Conservation (phyloP, 306 rosid genomes). For the Citrullus mucosospermus region DNA sequence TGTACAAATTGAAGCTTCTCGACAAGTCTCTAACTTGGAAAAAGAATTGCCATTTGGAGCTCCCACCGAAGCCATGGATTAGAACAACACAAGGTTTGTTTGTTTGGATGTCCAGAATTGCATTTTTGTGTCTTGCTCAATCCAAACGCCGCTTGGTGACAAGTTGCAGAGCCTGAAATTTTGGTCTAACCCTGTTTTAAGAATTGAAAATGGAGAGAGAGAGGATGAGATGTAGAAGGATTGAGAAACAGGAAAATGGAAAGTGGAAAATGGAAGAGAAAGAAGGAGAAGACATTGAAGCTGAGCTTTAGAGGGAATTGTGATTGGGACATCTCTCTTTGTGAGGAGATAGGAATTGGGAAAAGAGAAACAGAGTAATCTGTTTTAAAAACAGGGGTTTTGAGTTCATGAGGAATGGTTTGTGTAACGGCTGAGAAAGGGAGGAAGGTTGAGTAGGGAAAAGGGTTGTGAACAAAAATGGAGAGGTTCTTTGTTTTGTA, state of each 20-base stretch:
- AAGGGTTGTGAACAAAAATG: neutral
- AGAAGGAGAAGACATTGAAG: neutral
- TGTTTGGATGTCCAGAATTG: conserved; percentile 25
- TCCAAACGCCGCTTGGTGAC: conserved; percentile 14
- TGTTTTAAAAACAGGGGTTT: neutral
- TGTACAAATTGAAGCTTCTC: conserved; percentile 10
- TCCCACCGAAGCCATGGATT: conserved; percentile 36
- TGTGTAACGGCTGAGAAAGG: neutral
- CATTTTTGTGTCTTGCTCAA: conserved; percentile 25
- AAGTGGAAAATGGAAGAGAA: neutral
- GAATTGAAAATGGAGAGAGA: neutral
- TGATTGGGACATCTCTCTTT: neutral
- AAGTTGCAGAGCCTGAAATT: conserved; percentile 22
- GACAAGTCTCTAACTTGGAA: conserved; percentile 24
- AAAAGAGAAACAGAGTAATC: no score
- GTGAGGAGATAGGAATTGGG: neutral
- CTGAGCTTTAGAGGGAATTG: neutral
- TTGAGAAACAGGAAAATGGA: neutral
- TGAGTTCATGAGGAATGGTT: neutral
- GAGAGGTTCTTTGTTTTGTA: neutral
- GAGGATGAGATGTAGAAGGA: neutral
- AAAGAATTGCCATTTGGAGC: conserved; percentile 26
- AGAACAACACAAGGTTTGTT: conserved; percentile 12
- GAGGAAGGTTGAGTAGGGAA: neutral
- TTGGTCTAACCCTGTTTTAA: conserved; percentile 4